A percentile compares a stretch with the other conserved stretches of the same genome.
phyloP scores from a whole-genome alignment of 495 filamentous ascomycete genomes.

The Penicillium simplicissimum region DNA sequence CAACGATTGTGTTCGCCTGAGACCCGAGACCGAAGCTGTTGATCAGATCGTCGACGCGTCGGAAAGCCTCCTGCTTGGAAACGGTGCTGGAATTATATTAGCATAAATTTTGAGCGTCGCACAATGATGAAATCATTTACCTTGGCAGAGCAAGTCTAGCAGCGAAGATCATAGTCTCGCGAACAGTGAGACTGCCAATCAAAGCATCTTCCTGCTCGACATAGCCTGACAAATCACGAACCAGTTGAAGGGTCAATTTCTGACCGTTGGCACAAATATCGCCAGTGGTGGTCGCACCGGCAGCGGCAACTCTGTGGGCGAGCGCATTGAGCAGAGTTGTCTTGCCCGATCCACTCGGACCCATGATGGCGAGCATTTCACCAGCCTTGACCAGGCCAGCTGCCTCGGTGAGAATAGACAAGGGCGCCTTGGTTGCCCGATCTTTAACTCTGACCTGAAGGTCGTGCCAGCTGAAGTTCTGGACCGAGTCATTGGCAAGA shows the following conservation, averaged over 20 bases:
- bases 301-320: conserved; percentile 55
- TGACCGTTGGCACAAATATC: conserved; percentile 59
- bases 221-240: conserved; percentile 58
- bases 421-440: conserved; percentile 51
- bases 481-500: conserved; percentile 39
- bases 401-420: not conserved
- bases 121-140: conserved; percentile 27
- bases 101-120: not conserved
- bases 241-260: conserved; percentile 28
- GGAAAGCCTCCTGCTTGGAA: conserved; percentile 40
- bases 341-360: conserved; percentile 73
- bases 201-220: conserved; percentile 86
- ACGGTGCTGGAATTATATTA: conserved; percentile 23
- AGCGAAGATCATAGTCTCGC: conserved; percentile 76
- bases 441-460: conserved; percentile 70
- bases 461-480: conserved; percentile 58
- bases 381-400: conserved; percentile 44
- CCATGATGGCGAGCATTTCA: conserved; percentile 74
- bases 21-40: conserved; percentile 56
- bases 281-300: conserved; percentile 48
- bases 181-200: conserved; percentile 73
- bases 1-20: conserved; percentile 67
- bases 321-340: conserved; percentile 76
- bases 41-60: not conserved
- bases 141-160: conserved; percentile 55